Evolutionary conservation across 805 yeast species (phyloP), one percentile per base, ranked within the genome.

Genomic region (Jamesozyma gamospora): DNA sequence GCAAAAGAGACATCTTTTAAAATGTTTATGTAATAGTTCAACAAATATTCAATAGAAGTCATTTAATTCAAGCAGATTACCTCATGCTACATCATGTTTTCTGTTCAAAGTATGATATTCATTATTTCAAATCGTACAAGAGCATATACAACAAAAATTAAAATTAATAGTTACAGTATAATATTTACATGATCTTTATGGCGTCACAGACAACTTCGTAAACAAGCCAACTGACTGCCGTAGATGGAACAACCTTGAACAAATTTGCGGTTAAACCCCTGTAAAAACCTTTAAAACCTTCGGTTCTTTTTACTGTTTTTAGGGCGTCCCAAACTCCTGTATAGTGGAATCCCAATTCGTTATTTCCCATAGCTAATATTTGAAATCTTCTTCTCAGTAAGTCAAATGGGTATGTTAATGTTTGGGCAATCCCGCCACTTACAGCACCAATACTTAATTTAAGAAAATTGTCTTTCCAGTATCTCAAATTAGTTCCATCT

Each of bases 161-260:
- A 5, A 8, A 21, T 21, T 8, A 21, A 6, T 21, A 21, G 5
- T 21, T 21, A 21, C 24, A 29, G n/a, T 29, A 4, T 10, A n/a
- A 11, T 29, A 13, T n/a, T 15, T 32, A 26, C 17, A 18, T 6
- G 13, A 10, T 25, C 21, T 16, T 24, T n/a, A 42, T 32, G 12
- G 11, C 21, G 35, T 41, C 44, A 25, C 43, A 41, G 4, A 84
- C 67, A 26, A 79, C 62, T 48, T 94, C 97, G 58, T 77, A 80
- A 45, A 83, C 77, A 50, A 87, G 67, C 95, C 96, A 90, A 44
- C 90, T 85, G 14, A 88, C 86, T 4, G 97, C 97, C 3, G 96
- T 88, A 1, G 96, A 87, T 0, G 98, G 98, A 3, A 92, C 70
- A 1, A 88, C 95, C 36, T 97, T 67, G 2, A 82, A 44, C 14